These are phyloP conservation scores for Fusarium torreyae DNA, from an alignment of 2,329 filamentous ascomycete genomes.

Conservation along the genomic window DNA sequence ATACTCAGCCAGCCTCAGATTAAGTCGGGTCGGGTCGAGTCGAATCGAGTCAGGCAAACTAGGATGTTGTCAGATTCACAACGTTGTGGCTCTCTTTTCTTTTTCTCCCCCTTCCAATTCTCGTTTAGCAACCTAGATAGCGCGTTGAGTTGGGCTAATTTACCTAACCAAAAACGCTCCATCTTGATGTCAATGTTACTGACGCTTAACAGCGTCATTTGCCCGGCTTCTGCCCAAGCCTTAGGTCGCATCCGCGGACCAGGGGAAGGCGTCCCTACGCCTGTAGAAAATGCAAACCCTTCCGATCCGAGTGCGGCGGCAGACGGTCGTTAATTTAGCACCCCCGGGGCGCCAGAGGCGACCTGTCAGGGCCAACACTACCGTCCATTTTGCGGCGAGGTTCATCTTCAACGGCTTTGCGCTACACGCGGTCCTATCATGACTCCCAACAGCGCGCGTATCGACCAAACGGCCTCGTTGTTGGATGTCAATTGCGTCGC, in stretches of 20 bases:
- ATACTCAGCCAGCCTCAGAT: conserved; percentile 14
- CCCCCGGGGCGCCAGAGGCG: conserved; percentile 12
- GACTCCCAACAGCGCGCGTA: conserved; percentile 25
- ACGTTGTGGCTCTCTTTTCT: neutral
- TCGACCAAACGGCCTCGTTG: conserved; percentile 13
- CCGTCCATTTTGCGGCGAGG: conserved; percentile 14
- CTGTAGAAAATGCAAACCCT: conserved; percentile 14
- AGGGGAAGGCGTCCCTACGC: conserved; percentile 27
- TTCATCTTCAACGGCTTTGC: conserved; percentile 33
- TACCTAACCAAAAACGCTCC: neutral
- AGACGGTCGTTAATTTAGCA: conserved; percentile 31
- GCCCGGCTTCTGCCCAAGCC: conserved; percentile 6
- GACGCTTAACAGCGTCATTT: conserved; percentile 21
- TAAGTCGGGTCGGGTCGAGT: conserved; percentile 12
- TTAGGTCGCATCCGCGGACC: conserved; percentile 40
- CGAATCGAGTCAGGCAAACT: conserved; percentile 2
- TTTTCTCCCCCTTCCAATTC: neutral
- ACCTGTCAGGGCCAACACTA: conserved; percentile 28
- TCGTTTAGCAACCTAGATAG: neutral
- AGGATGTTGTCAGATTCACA: neutral
- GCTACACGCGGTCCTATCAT: conserved; percentile 39
- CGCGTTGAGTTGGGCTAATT: neutral
- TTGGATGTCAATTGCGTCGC: conserved; percentile 2
- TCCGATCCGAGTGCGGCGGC: conserved; percentile 21
- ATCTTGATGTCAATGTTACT: conserved; percentile 3